phyloP scores from a whole-genome alignment of 345 rosid species.

The Eucalyptus erythrocorys region DNA sequence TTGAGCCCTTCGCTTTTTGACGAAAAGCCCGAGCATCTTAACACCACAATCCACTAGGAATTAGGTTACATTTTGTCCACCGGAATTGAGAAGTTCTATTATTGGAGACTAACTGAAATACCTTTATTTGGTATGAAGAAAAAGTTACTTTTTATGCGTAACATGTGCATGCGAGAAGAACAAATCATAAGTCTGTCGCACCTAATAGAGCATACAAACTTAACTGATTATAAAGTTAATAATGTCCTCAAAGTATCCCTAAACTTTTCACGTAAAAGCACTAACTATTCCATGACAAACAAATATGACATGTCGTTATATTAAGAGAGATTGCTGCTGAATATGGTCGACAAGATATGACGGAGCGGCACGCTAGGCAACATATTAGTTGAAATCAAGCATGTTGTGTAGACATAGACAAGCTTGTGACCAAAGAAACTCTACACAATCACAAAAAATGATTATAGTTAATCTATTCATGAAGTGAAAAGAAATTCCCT shows the following conservation, averaged over 20 bases:
- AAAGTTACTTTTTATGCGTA: too few relatives aligned
- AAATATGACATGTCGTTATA: not conserved
- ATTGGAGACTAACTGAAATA: not conserved
- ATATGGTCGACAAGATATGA: not conserved
- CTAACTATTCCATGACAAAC: accelerated
- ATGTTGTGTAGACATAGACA: not conserved
- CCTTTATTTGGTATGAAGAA: not conserved
- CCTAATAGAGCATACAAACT: not conserved
- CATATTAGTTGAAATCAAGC: not conserved
- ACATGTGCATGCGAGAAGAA: not conserved
- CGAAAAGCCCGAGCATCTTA: not conserved
- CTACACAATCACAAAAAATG: not conserved
- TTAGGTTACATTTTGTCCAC: not conserved
- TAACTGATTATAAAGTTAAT: not conserved
- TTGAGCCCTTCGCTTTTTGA: not conserved
- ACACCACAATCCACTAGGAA: not conserved
- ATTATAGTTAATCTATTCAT: not conserved
- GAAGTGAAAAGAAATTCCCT: not conserved
- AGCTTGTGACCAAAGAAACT: not conserved
- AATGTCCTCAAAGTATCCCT: not conserved
- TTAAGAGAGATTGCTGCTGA: not conserved
- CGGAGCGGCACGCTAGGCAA: not conserved
- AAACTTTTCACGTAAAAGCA: not conserved
- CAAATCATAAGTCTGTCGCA: not conserved
- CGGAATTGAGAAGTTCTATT: not conserved